Percentiles rank a stretch among this genome's conserved stretches.
These are phyloP conservation scores for Cladosporium sp. DNA, from an alignment of 2,329 filamentous ascomycete species.

Conservation along the genomic window DNA sequence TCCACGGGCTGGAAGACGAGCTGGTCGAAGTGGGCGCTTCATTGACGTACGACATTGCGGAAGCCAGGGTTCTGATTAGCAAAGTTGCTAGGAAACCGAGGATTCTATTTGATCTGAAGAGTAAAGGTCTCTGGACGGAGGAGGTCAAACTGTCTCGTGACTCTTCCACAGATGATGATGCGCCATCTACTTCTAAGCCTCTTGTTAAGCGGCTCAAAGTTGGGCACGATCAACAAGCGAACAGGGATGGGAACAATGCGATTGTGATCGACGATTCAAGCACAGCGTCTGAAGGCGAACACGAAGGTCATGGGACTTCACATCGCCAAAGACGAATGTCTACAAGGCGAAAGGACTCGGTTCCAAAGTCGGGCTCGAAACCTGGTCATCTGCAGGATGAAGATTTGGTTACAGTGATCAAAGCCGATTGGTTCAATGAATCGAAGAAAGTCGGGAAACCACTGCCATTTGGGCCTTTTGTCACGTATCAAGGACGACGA, in stretches of 20 bases:
- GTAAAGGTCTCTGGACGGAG: conserved; percentile 58
- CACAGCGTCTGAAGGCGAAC: conserved; percentile 32
- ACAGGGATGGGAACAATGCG: conserved; percentile 10
- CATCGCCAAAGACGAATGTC: not conserved
- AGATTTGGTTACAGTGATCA: conserved; percentile 44
- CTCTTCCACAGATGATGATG: conserved; percentile 2
- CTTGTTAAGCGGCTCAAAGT: conserved; percentile 10
- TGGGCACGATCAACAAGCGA: not conserved
- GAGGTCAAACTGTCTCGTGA: conserved; percentile 33
- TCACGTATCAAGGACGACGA: conserved; percentile 49
- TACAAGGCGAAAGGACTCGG: not conserved
- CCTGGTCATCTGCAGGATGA: not conserved
- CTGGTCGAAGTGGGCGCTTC: conserved; percentile 53
- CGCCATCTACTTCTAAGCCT: not conserved
- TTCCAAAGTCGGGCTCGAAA: not conserved
- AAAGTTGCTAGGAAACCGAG: conserved; percentile 66
- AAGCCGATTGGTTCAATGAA: conserved; percentile 50
- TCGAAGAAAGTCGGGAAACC: conserved; percentile 41
- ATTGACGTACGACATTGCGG: conserved; percentile 66
- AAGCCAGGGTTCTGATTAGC: conserved; percentile 71
- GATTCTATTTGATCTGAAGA: conserved; percentile 72
- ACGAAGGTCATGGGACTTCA: too few relatives aligned
- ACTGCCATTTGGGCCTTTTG: conserved; percentile 45
- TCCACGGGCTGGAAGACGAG: conserved; percentile 60
- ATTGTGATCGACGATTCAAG: conserved; percentile 27